Evolutionary conservation across 2,329 filamentous ascomycete genomes (phyloP).

Genomic region (Colletotrichum cordylinicola): DNA sequence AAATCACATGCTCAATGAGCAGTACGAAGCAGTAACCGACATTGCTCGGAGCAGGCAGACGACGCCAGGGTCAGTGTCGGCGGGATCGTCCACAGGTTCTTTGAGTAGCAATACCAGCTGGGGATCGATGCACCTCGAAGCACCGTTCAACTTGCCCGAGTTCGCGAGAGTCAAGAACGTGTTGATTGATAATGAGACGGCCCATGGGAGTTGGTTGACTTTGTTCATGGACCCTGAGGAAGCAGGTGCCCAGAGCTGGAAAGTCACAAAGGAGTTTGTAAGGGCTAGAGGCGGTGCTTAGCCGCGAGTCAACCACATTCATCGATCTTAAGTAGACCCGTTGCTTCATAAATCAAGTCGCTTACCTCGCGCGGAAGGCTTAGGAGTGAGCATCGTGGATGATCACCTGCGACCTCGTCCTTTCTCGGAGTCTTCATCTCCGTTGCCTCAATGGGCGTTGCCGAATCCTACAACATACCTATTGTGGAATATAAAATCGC

Average conservation of each 20-base stretch:
- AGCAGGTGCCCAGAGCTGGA: constrained; percentile 30
- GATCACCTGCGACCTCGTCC: not conserved
- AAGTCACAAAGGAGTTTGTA: constrained; percentile 30
- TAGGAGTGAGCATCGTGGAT: not conserved
- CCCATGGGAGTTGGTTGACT: constrained; percentile 31
- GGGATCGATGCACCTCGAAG: constrained; percentile 17
- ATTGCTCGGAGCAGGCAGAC: not conserved
- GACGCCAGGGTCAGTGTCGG: not conserved
- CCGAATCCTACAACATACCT: not conserved
- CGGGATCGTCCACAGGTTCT: not conserved
- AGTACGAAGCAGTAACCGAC: not conserved
- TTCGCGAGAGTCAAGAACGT: constrained; percentile 33
- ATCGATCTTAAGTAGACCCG: not conserved
- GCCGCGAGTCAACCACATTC: not conserved
- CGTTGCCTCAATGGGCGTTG: not conserved
- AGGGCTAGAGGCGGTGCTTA: constrained; percentile 30
- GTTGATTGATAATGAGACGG: constrained; percentile 29
- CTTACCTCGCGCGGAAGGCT: not conserved
- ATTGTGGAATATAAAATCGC: not conserved
- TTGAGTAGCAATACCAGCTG: not conserved
- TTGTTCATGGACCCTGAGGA: constrained; percentile 31
- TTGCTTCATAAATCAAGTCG: not conserved
- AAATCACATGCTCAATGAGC: not conserved
- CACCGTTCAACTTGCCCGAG: constrained; percentile 34
- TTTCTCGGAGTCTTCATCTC: not conserved